These are phyloP conservation scores for Tolypocladium amazonense DNA, from an alignment of 2,329 filamentous ascomycete genomes.

Conservation along the genomic window DNA sequence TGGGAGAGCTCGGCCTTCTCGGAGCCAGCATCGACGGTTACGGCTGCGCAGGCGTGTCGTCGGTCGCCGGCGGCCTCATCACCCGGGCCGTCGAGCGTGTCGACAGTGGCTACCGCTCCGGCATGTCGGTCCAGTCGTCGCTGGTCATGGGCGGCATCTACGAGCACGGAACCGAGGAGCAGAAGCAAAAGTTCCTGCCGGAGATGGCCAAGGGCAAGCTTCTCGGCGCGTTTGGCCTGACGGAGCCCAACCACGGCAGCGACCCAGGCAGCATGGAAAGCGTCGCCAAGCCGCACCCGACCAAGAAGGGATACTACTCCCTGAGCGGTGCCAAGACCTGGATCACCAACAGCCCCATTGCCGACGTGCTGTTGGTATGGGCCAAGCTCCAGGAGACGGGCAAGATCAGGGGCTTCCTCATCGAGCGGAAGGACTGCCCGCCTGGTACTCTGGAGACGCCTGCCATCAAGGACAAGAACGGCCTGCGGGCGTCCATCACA, in stretches of 20 bases:
- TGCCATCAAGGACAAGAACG: conserved; percentile 88
- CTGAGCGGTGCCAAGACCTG: conserved; percentile 82
- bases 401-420: conserved; percentile 86
- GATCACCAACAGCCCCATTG: conserved; percentile 91
- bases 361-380: conserved; percentile 81
- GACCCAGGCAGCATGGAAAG: conserved; percentile 91
- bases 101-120: conserved; percentile 83
- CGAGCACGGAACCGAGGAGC: conserved; percentile 76
- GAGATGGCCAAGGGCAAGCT: conserved; percentile 73
- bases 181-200: conserved; percentile 76
- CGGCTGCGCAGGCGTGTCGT: conserved; percentile 78
- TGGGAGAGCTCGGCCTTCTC: conserved; percentile 84
- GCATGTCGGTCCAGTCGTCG: conserved; percentile 88
- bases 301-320: conserved; percentile 70
- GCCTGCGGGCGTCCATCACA: conserved; percentile 83
- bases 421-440: conserved; percentile 78
- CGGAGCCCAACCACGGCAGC: conserved; percentile 86
- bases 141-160: conserved; percentile 89
- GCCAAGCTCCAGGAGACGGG: conserved; percentile 84
- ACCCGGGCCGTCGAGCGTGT: conserved; percentile 84
- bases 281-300: conserved; percentile 71
- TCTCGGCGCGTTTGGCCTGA: conserved; percentile 79
- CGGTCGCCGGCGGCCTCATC: conserved; percentile 80
- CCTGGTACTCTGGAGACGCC: conserved; percentile 86
- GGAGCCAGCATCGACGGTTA: conserved; percentile 82